Evolutionary conservation across 495 filamentous ascomycete species (phyloP).

Genomic region (Talaromyces stipitatus): DNA sequence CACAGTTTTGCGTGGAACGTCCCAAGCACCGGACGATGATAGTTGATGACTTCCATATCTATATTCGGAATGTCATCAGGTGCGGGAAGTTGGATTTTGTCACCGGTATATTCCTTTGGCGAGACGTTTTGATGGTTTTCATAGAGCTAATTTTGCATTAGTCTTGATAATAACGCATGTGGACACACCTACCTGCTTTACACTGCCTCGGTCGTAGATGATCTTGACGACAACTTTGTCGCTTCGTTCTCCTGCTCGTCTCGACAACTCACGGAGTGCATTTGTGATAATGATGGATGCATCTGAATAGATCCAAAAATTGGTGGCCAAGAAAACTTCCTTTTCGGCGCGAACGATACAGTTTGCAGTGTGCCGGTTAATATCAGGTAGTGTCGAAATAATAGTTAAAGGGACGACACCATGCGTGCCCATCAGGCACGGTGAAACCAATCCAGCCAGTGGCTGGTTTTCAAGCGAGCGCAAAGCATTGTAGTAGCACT

Average conservation of each 20-base stretch:
- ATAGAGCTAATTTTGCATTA: conserved; percentile 25
- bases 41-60: conserved; percentile 68
- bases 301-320: conserved; percentile 64
- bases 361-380: conserved; percentile 66
- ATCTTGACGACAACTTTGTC: conserved; percentile 60
- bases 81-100: conserved; percentile 49
- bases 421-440: conserved; percentile 59
- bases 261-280: conserved; percentile 60
- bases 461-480: conserved; percentile 51
- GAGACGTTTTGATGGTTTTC: conserved; percentile 55
- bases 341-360: conserved; percentile 63
- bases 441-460: conserved; percentile 53
- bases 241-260: conserved; percentile 51
- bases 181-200: conserved; percentile 39
- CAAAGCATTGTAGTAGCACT: conserved; percentile 62
- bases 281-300: conserved; percentile 60
- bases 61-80: conserved; percentile 59
- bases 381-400: conserved; percentile 60
- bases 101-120: conserved; percentile 47
- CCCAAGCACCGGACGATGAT: conserved; percentile 61
- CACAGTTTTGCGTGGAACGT: conserved; percentile 76
- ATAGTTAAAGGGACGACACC: conserved; percentile 63
- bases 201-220: conserved; percentile 64
- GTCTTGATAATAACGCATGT: neutral
- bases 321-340: conserved; percentile 67